Conservation (phyloP, 331 rosid genomes). For the Rhamnella rubrinervis region DNA sequence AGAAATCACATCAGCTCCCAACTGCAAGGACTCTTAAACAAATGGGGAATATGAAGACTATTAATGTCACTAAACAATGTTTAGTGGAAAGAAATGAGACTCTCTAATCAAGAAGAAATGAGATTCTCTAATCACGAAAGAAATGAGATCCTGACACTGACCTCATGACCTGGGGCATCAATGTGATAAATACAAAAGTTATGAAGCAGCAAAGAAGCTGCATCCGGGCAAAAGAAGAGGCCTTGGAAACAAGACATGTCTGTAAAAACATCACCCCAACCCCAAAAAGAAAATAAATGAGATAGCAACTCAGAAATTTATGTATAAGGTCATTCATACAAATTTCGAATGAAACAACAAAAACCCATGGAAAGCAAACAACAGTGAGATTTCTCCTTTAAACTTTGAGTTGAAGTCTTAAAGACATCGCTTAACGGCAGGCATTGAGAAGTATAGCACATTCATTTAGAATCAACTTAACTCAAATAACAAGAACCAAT, state of each 20-base stretch:
- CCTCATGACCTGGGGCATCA: conserved; percentile 94
- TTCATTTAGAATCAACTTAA: background rate
- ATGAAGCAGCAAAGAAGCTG: conserved; percentile 81
- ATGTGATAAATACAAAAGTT: conserved; percentile 87
- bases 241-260: conserved; percentile 87
- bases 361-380: too few species aligned
- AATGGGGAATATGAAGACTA: conserved; percentile 34
- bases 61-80: conserved; percentile 6
- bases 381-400: too few species aligned
- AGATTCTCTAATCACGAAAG: conserved; percentile 5
- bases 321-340: too few species aligned
- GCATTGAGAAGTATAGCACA: background rate
- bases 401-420: too few species aligned
- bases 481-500: background rate
- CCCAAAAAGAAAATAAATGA: background rate
- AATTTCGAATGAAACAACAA: too few species aligned
- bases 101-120: conserved; percentile 7
- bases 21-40: conserved; percentile 69
- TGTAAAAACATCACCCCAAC: conserved; percentile 13
- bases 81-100: background rate
- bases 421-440: too few species aligned
- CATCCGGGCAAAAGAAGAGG: conserved; percentile 69
- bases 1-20: conserved; percentile 86
- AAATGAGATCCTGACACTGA: conserved; percentile 43
- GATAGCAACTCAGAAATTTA: background rate